Evolutionary conservation across 805 yeast genomes (phyloP).

Genomic region (Metschnikowia kunwiensis): DNA sequence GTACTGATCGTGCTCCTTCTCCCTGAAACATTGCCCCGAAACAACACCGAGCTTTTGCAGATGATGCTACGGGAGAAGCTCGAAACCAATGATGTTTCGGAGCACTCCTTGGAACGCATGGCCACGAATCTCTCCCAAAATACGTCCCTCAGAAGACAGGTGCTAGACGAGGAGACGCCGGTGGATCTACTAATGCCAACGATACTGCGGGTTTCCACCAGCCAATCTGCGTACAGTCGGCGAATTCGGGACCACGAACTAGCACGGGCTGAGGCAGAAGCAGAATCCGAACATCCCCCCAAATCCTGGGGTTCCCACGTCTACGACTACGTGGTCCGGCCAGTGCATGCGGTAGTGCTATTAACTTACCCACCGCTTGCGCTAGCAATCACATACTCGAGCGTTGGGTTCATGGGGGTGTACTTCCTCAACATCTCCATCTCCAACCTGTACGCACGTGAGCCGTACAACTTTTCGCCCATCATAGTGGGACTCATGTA

Average conservation of each 20-base stretch:
- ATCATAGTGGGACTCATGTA: constrained; percentile 71
- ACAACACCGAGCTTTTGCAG: constrained; percentile 49
- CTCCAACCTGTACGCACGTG: constrained; percentile 56
- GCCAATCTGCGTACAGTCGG: constrained; percentile 30
- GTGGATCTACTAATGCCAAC: constrained; percentile 42
- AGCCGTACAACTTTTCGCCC: constrained; percentile 68
- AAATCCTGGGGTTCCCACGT: constrained; percentile 6
- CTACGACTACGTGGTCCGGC: constrained; percentile 53
- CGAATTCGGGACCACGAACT: constrained; percentile 24
- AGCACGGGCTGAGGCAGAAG: constrained; percentile 1
- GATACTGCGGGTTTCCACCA: constrained; percentile 35
- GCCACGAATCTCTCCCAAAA: constrained; percentile 29
- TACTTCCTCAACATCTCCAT: constrained; percentile 76
- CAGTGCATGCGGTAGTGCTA: constrained; percentile 59
- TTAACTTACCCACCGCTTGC: constrained; percentile 72
- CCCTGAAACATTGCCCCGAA: constrained; percentile 76
- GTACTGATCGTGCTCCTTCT: constrained; percentile 51
- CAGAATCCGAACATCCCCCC: background rate
- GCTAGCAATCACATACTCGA: constrained; percentile 60
- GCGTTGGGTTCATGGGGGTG: constrained; percentile 63
- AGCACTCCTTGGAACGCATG: constrained; percentile 28
- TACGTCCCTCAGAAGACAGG: constrained; percentile 12
- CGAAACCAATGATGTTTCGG: constrained; percentile 5
- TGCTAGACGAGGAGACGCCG: constrained; percentile 25
- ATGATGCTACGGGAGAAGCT: constrained; percentile 2